Evolutionary conservation across 176 grass and related monocot genomes (phyloP), one percentile per base, ranked within the genome.

Genomic region (Avena insularis): DNA sequence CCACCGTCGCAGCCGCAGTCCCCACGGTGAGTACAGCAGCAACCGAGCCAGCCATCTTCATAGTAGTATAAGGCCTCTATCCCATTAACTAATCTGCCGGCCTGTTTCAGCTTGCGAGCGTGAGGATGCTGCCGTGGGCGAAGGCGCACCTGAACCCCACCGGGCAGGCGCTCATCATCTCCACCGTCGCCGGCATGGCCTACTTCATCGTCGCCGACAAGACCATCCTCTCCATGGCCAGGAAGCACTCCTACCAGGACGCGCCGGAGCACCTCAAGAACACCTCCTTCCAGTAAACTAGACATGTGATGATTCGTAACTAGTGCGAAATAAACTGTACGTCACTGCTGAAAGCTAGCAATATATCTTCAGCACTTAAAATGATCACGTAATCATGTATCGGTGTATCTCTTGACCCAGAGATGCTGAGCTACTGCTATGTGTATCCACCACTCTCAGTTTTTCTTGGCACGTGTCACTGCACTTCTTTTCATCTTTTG

Each of bases 141-240:
- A 92, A 72, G 21, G 63, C 90, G 2, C 90, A 97, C 82, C 85
- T 97, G 10, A 94, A 97, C 71, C 90, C 87, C 0, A 91, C 95
- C 1, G 95, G 90, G 13, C 92, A 97, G 81, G 92, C 95, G 0
- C 84, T 97, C 48, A 94, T 97, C 67, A 89, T 97, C 66, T 97
- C 88, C 15, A 91, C 95, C 20, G 91, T 86, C 12, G 91, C 92
- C 2, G 94, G 94, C 0, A 89, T 91, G 94, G 89, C 91, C 0
- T 95, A 93, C 64, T 95, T 95, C 84, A 84, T 93, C 49, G 91
- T 87, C 1, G 89, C 94, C 0, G 94, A 96, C 88, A 95, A 95
- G 91, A 93, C 85, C 12, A 90, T 95, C 76, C 83, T 95, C 0
- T 86, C 91, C 8, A 54, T 88, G 45, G 94, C 94, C 15, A 95